A percentile compares a stretch with the other conserved stretches of the same genome.
These are phyloP conservation scores for Colletotrichum neosansevieriae DNA, from an alignment of 2,329 filamentous ascomycete genomes.

Conservation along the genomic window DNA sequence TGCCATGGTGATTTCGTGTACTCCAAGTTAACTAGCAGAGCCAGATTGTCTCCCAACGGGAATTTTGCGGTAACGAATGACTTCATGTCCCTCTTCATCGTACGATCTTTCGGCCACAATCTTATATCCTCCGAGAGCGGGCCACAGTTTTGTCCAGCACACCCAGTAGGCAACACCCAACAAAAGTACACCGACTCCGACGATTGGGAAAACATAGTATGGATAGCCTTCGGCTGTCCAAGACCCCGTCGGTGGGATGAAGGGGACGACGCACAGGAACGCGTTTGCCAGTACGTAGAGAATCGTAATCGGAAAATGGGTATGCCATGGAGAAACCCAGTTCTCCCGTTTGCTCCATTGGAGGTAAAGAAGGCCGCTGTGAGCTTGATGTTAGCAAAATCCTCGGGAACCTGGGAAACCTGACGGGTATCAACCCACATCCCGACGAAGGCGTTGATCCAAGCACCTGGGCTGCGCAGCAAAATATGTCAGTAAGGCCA, in stretches of 20 bases:
- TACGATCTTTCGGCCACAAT: conserved; percentile 58
- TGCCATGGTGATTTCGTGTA: too few species aligned
- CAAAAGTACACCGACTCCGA: conserved; percentile 64
- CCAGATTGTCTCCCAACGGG: conserved; percentile 15
- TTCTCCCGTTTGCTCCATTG: conserved; percentile 62
- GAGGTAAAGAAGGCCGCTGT: conserved; percentile 63
- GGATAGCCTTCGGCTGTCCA: conserved; percentile 64
- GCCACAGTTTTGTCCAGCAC: conserved; percentile 64
- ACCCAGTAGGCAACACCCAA: conserved; percentile 66
- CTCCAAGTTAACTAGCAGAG: conserved; percentile 4
- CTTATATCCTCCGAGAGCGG: conserved; percentile 62
- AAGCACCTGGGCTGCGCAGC: conserved; percentile 68
- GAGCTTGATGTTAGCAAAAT: not conserved
- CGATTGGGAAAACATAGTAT: conserved; percentile 68
- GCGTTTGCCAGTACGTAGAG: conserved; percentile 64
- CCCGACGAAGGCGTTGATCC: conserved; percentile 65
- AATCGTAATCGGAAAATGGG: conserved; percentile 59
- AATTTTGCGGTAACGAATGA: conserved; percentile 55
- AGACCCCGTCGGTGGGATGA: conserved; percentile 64
- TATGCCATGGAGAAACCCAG: conserved; percentile 66
- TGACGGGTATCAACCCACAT: conserved; percentile 12
- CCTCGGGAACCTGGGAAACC: too few species aligned
- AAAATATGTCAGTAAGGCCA: conserved; percentile 50
- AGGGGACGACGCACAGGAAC: conserved; percentile 65
- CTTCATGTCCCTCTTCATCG: conserved; percentile 54